Conservation (phyloP, 768 basidiomycete species). For the Trametes cinnabarina region DNA sequence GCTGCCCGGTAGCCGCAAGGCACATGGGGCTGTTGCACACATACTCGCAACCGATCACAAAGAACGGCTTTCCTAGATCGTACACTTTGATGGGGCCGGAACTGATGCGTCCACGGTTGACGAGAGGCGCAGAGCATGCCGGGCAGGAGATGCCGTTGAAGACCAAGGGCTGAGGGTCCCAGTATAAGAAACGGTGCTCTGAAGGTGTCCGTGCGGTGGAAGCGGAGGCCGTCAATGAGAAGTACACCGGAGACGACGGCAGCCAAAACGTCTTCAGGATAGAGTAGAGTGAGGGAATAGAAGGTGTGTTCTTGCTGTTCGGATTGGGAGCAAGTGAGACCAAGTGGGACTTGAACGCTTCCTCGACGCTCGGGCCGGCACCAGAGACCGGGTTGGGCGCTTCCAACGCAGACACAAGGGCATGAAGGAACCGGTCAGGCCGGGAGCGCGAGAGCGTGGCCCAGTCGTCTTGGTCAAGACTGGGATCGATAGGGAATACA, state of each 20-base stretch:
- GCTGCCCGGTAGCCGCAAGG: slow-evolving; percentile 37
- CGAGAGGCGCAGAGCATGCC: slow-evolving; percentile 54
- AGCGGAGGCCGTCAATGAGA: slow-evolving; percentile 71
- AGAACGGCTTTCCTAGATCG: slow-evolving; percentile 78
- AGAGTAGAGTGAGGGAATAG: slow-evolving; percentile 71
- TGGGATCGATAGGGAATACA: slow-evolving; percentile 46
- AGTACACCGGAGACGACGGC: slow-evolving; percentile 74
- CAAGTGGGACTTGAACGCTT: slow-evolving; percentile 77
- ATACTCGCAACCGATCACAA: slow-evolving; percentile 83
- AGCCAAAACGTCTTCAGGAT: slow-evolving; percentile 84
- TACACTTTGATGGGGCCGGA: slow-evolving; percentile 76
- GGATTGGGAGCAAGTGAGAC: slow-evolving; percentile 57
- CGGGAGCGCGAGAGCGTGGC: slow-evolving; percentile 53
- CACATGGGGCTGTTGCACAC: slow-evolving; percentile 57
- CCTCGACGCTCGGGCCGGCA: slow-evolving; percentile 64
- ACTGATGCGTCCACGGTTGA: slow-evolving; percentile 69
- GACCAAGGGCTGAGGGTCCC: slow-evolving; percentile 81
- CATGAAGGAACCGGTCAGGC: slow-evolving; percentile 54
- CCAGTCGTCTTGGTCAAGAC: slow-evolving; percentile 62
- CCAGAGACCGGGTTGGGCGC: slow-evolving; percentile 62
- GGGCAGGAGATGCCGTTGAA: slow-evolving; percentile 82
- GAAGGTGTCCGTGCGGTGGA: slow-evolving; percentile 66
- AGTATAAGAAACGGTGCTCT: slow-evolving; percentile 79
- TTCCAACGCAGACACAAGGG: slow-evolving; percentile 55
- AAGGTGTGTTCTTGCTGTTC: slow-evolving; percentile 40